Evolutionary conservation across 2,329 filamentous ascomycete species (phyloP).

Genomic region (Hypomyces perniciosus): DNA sequence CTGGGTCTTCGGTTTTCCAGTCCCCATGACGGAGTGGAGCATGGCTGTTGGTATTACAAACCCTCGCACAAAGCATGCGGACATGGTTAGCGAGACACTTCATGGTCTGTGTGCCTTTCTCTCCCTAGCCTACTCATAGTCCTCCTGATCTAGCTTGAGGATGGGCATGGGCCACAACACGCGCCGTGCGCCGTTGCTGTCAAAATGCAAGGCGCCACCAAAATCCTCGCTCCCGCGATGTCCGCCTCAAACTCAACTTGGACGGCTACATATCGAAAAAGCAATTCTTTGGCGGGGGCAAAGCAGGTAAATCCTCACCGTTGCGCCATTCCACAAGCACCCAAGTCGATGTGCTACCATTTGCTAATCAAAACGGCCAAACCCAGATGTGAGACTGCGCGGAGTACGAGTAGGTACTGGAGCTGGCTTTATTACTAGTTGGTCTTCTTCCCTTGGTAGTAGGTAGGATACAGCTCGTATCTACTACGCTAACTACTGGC

Average conservation of each 20-base stretch:
- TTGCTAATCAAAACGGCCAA: conserved; percentile 3
- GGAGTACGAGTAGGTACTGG: too few species aligned
- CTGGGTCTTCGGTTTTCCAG: background rate
- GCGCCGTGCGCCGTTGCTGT: conserved; percentile 7
- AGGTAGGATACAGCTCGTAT: too few species aligned
- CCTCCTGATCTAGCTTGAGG: conserved; percentile 8
- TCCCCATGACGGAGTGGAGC: too few species aligned
- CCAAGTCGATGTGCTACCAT: conserved; percentile 6
- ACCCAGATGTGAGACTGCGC: background rate
- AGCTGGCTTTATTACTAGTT: too few species aligned
- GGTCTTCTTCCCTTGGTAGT: too few species aligned
- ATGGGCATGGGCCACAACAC: conserved; percentile 8
- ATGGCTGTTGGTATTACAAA: background rate
- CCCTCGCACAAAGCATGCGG: background rate
- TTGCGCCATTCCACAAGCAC: background rate
- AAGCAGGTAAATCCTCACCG: conserved; percentile 3
- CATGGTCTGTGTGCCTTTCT: conserved; percentile 7
- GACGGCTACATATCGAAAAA: conserved; percentile 2
- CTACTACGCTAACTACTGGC: too few species aligned
- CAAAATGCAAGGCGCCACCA: conserved; percentile 9
- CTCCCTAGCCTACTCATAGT: background rate
- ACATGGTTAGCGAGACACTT: background rate
- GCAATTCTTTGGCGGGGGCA: background rate
- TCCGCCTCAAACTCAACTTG: conserved; percentile 1
- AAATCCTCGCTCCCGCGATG: conserved; percentile 10